Evolutionary conservation across 495 filamentous ascomycete genomes (phyloP).

Genomic region (Bombardia bombarda): DNA sequence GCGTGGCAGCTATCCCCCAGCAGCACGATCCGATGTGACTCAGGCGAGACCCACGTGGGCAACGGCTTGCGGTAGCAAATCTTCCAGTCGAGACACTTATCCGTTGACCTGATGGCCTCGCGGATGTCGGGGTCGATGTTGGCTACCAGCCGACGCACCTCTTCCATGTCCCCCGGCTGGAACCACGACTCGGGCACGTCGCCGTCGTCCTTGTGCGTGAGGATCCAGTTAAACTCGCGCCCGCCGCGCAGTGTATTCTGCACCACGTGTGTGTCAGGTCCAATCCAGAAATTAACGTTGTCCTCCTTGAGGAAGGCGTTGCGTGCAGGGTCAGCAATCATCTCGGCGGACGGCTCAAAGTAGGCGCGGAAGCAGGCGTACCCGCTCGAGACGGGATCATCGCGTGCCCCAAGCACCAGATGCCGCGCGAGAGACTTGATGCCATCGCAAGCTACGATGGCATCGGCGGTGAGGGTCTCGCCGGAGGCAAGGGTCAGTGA

Average conservation of each 20-base stretch:
- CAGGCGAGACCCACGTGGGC: slow-evolving; percentile 36
- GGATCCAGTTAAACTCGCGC: slow-evolving; percentile 46
- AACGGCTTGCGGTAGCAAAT: slow-evolving; percentile 43
- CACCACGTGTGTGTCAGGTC: slow-evolving; percentile 40
- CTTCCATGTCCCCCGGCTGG: slow-evolving; percentile 40
- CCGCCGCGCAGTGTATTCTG: slow-evolving; percentile 41
- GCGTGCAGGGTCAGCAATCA: slow-evolving; percentile 35
- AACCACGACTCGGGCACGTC: slow-evolving; percentile 44
- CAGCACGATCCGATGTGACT: slow-evolving; percentile 35
- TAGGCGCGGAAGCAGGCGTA: slow-evolving; percentile 44
- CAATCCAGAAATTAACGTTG: slow-evolving; percentile 47
- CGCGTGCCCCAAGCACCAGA: slow-evolving; percentile 36
- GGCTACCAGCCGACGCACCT: slow-evolving; percentile 28
- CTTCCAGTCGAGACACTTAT: slow-evolving; percentile 43
- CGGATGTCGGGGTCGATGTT: slow-evolving; percentile 36
- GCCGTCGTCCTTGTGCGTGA: slow-evolving; percentile 37
- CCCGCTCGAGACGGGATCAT: slow-evolving; percentile 37
- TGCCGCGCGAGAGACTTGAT: slow-evolving; percentile 40
- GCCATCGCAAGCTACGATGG: slow-evolving; percentile 31
- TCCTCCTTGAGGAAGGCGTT: slow-evolving; percentile 38
- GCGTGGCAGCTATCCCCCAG: slow-evolving; percentile 43
- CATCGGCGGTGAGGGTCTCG: slow-evolving; percentile 19
- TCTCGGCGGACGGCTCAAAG: slow-evolving; percentile 31
- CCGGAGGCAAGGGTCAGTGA: slow-evolving; percentile 13
- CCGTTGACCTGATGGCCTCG: slow-evolving; percentile 39